A percentile compares a stretch with the other conserved stretches of the same genome.
Conservation (phyloP, 441 rosid genomes). For the Adansonia madagascariensis region DNA sequence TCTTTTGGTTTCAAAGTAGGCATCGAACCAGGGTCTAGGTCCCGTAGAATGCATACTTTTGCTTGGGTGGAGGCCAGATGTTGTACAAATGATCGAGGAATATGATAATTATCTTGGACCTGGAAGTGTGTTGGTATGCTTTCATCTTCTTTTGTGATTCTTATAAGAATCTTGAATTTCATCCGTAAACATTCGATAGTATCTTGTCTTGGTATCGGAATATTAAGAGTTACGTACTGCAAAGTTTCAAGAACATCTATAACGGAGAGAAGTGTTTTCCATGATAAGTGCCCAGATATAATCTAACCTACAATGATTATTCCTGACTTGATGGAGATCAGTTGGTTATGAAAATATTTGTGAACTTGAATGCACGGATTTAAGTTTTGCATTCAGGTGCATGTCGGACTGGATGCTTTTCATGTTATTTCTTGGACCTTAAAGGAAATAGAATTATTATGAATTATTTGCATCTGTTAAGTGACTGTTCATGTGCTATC, state of each 20-base stretch:
- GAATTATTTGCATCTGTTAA: not conserved
- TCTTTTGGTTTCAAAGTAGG: conserved; percentile 44
- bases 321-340: too few species aligned
- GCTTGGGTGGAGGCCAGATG: conserved; percentile 95
- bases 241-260: not conserved
- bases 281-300: not conserved
- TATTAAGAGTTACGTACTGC: conserved; percentile 10
- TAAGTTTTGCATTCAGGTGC: not conserved
- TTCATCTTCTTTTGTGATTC: conserved; percentile 18
- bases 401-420: not conserved
- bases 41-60: conserved; percentile 83
- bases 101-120: conserved; percentile 96
- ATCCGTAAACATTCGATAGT: conserved; percentile 15
- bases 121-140: conserved; percentile 80
- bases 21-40: conserved; percentile 69
- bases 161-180: not conserved
- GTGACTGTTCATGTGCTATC: not conserved
- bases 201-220: not conserved
- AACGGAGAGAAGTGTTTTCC: not conserved
- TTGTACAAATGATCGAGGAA: conserved; percentile 84
- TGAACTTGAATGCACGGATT: not conserved
- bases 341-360: too few species aligned
- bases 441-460: too few species aligned
- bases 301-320: not conserved
- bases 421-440: conserved; percentile 5